Conservation (phyloP, 208 protist genomes). For the Phytomonas sp. region DNA sequence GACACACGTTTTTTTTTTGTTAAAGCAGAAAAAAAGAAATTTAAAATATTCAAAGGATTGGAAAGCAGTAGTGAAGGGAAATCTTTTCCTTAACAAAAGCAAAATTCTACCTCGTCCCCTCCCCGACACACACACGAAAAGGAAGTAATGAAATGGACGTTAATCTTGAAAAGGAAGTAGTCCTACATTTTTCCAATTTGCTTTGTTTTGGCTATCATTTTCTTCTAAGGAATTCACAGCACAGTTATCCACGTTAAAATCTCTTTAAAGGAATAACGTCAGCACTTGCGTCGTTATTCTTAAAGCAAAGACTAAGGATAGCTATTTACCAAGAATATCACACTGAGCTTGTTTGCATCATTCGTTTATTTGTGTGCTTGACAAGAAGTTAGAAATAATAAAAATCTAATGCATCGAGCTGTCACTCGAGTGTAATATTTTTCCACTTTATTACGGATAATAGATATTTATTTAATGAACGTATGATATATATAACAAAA, state of each 20-base stretch:
- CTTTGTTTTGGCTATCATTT: not conserved
- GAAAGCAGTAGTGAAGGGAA: not conserved
- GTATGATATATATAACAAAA: not conserved
- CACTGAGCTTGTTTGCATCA: not conserved
- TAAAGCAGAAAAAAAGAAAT: constrained; percentile 7
- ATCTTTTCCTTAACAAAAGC: not conserved
- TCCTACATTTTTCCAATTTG: not conserved
- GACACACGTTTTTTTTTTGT: constrained; percentile 9
- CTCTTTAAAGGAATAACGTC: not conserved
- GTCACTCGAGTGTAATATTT: not conserved
- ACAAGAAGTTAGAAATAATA: not conserved
- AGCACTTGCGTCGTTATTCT: not conserved
- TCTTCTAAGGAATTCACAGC: not conserved
- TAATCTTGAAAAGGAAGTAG: not conserved
- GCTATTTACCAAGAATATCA: not conserved
- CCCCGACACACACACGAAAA: too few species aligned
- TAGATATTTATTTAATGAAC: not conserved
- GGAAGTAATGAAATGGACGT: not conserved
- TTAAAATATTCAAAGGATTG: not conserved
- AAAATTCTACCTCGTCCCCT: not conserved
- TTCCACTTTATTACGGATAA: not conserved
- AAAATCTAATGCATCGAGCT: not conserved
- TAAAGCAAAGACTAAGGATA: not conserved
- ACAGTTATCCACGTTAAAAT: not conserved
- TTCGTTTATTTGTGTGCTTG: not conserved